phyloP scores from a whole-genome alignment of 345 rosid species.

The Pistacia vera region DNA sequence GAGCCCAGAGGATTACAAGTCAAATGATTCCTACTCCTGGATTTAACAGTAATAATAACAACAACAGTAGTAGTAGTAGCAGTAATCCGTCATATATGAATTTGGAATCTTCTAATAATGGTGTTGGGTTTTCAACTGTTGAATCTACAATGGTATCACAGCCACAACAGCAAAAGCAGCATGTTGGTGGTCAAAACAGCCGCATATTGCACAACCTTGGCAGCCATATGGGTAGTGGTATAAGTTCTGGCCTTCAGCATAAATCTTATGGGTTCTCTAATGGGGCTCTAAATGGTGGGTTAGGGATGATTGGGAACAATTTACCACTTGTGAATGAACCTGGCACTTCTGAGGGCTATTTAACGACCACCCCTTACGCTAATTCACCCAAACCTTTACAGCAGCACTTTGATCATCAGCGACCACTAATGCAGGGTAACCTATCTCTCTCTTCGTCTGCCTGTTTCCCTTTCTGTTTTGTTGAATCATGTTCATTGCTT shows the following conservation, averaged over 20 bases:
- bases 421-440: conserved; percentile 62
- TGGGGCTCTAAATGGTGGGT: conserved; percentile 60
- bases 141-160: conserved; percentile 65
- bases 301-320: conserved; percentile 63
- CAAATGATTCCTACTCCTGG: conserved; percentile 99
- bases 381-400: conserved; percentile 62
- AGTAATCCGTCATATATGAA: conserved; percentile 60
- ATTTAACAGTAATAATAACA: conserved; percentile 44
- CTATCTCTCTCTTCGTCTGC: neutral
- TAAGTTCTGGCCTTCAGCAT: conserved; percentile 72
- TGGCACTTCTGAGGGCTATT: conserved; percentile 57
- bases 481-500: neutral
- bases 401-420: conserved; percentile 74
- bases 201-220: conserved; percentile 72
- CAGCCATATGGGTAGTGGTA: conserved; percentile 61
- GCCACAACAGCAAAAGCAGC: conserved; percentile 72
- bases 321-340: conserved; percentile 56
- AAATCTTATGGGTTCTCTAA: conserved; percentile 65
- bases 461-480: neutral
- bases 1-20: conserved; percentile 62
- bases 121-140: conserved; percentile 64
- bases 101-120: conserved; percentile 64
- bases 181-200: conserved; percentile 60
- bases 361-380: conserved; percentile 46
- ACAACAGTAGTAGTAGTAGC: conserved; percentile 30